A percentile compares a stretch with the other conserved stretches of the same genome.
phyloP scores from a whole-genome alignment of 2,329 filamentous ascomycete species.

The Diaporthe citri region DNA sequence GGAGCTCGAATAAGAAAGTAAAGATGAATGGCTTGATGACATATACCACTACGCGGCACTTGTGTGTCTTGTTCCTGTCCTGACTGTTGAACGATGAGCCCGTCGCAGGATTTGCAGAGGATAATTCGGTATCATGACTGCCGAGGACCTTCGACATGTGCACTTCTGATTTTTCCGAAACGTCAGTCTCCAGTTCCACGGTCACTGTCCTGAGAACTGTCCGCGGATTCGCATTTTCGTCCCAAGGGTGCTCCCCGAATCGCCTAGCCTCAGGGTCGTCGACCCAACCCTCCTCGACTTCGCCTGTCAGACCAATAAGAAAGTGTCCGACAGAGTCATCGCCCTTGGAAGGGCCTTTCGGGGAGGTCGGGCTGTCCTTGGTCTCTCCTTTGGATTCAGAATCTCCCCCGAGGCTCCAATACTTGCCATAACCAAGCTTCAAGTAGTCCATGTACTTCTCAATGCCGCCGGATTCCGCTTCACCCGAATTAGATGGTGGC shows the following conservation, averaged over 20 bases:
- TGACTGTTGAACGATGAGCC: conserved; percentile 56
- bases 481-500: neutral
- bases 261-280: conserved; percentile 49
- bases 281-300: conserved; percentile 63
- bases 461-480: conserved; percentile 55
- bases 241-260: conserved; percentile 49
- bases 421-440: conserved; percentile 76
- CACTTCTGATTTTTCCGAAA: conserved; percentile 55
- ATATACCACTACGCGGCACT: conserved; percentile 79
- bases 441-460: conserved; percentile 73
- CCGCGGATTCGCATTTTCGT: conserved; percentile 61
- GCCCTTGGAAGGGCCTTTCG: conserved; percentile 32
- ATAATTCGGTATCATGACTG: conserved; percentile 52
- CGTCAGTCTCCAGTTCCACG: conserved; percentile 69
- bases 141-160: conserved; percentile 61
- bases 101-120: conserved; percentile 32
- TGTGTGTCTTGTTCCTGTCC: conserved; percentile 66
- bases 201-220: conserved; percentile 75
- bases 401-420: conserved; percentile 63
- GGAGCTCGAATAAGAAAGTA: conserved; percentile 76
- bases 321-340: conserved; percentile 61
- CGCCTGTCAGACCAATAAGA: conserved; percentile 76
- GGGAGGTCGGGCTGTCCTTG: neutral
- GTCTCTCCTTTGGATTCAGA: conserved; percentile 37
- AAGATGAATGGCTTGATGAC: conserved; percentile 82